These are phyloP conservation scores for Allium fistulosum DNA, from an alignment of 106 monocot species.

Conservation along the genomic window DNA sequence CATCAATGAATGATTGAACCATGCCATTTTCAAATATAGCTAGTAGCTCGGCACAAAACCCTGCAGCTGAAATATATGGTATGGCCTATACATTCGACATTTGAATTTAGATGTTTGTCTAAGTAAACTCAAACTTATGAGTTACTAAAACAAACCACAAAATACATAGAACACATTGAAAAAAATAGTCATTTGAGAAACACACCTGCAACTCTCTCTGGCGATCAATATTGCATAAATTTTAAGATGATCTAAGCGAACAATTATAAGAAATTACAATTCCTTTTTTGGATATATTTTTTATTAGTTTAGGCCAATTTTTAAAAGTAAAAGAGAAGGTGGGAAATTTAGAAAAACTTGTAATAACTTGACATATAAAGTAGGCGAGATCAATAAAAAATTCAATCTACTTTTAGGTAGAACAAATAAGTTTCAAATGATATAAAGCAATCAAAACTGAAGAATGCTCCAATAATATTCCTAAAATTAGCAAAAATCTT, in stretches of 20 bases:
- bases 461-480: not conserved
- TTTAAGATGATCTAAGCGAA: not conserved
- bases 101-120: not conserved
- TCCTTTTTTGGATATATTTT: not conserved
- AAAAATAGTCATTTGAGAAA: too few species aligned
- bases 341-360: too few species aligned
- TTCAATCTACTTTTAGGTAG: not conserved
- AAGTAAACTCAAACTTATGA: not conserved
- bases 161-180: not conserved
- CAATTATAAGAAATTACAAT: not conserved
- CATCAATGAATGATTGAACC: slow-evolving; percentile 86
- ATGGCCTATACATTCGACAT: slow-evolving; percentile 37
- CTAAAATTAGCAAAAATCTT: not conserved
- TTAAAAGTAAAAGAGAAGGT: not conserved
- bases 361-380: not conserved
- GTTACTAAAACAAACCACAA: not conserved
- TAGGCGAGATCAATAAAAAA: not conserved
- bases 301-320: not conserved
- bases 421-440: too few species aligned
- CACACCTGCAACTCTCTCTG: slow-evolving; percentile 73
- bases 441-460: not conserved
- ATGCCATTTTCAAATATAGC: slow-evolving; percentile 87
- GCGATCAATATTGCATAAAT: slow-evolving; percentile 73
- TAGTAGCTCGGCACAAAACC: slow-evolving; percentile 88
- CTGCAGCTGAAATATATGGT: slow-evolving; percentile 74